Conservation (phyloP, 2,329 filamentous ascomycete genomes). For the Alternaria viburni region DNA sequence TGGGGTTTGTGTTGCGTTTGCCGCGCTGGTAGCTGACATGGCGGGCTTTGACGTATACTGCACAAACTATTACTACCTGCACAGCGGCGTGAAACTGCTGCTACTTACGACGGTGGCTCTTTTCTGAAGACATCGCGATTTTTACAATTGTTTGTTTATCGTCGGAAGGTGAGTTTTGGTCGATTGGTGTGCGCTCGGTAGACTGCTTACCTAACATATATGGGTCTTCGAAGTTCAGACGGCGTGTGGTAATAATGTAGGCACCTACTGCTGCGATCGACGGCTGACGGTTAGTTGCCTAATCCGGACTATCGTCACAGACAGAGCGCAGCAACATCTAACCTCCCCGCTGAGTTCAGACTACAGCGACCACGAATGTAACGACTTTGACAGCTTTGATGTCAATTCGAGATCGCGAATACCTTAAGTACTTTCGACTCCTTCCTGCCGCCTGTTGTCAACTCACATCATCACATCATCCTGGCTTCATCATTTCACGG, state of each 20-base stretch:
- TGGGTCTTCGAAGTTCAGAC: background rate
- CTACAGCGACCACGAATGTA: background rate
- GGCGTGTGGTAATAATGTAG: background rate
- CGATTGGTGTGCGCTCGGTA: slow-evolving; percentile 15
- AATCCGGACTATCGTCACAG: background rate
- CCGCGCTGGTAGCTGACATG: slow-evolving; percentile 96
- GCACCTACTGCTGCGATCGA: background rate
- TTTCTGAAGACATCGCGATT: slow-evolving; percentile 14
- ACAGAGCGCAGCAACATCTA: background rate
- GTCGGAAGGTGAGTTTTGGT: background rate
- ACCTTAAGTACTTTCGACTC: background rate
- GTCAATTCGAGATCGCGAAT: background rate
- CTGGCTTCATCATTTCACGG: background rate
- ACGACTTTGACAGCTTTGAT: background rate
- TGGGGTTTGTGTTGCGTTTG: slow-evolving; percentile 57
- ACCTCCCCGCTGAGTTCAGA: background rate
- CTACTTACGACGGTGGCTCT: slow-evolving; percentile 18
- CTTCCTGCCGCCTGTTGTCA: background rate
- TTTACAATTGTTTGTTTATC: slow-evolving; percentile 1
- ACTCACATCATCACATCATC: background rate
- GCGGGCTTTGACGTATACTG: slow-evolving; percentile 71
- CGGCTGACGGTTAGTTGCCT: background rate
- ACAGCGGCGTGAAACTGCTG: background rate
- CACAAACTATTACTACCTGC: background rate
- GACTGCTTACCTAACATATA: slow-evolving; percentile 9